phyloP scores from a whole-genome alignment of 352 stramenopile genomes.

The Pythium vanterpoolii region DNA sequence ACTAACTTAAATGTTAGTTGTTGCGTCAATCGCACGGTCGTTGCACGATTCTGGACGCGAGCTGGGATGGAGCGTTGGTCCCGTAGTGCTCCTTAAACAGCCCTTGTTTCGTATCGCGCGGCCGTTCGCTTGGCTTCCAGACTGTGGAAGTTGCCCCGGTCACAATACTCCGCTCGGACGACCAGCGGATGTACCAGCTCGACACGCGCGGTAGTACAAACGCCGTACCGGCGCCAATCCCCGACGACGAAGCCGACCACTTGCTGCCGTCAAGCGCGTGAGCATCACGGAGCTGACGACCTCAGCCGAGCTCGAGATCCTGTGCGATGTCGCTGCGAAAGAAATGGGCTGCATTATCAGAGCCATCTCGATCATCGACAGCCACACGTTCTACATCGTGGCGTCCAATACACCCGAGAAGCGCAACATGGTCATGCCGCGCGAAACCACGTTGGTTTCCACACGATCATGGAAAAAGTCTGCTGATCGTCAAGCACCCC shows the following conservation, averaged over 20 bases:
- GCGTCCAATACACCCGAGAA: conserved; percentile 32
- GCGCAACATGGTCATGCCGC: conserved; percentile 30
- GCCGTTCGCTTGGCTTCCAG: no score
- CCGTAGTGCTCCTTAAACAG: no score
- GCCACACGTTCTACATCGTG: conserved; percentile 39
- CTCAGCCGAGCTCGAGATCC: conserved; percentile 55
- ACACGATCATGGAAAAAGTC: conserved; percentile 49
- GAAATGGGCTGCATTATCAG: conserved; percentile 51
- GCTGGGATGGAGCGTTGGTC: no score
- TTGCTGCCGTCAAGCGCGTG: conserved; percentile 39
- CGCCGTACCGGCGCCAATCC: conserved; percentile 31
- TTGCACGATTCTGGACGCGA: no score
- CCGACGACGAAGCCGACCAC: conserved; percentile 36
- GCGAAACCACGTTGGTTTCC: conserved; percentile 46
- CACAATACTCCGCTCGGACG: conserved; percentile 5
- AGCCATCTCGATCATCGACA: conserved; percentile 56
- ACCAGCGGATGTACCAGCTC: conserved; percentile 29
- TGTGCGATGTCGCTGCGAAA: conserved; percentile 49
- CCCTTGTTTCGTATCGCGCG: no score
- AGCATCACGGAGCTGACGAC: conserved; percentile 36
- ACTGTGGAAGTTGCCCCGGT: no score
- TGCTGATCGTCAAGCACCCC: conserved; percentile 48
- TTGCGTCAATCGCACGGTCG: no score
- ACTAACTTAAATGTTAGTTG: no score
- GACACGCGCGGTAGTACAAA: conserved; percentile 29